A percentile compares a stretch with the other conserved stretches of the same genome.
These are phyloP conservation scores for Epichloe aotearoae DNA, from an alignment of 2,329 filamentous ascomycete species.

Conservation along the genomic window DNA sequence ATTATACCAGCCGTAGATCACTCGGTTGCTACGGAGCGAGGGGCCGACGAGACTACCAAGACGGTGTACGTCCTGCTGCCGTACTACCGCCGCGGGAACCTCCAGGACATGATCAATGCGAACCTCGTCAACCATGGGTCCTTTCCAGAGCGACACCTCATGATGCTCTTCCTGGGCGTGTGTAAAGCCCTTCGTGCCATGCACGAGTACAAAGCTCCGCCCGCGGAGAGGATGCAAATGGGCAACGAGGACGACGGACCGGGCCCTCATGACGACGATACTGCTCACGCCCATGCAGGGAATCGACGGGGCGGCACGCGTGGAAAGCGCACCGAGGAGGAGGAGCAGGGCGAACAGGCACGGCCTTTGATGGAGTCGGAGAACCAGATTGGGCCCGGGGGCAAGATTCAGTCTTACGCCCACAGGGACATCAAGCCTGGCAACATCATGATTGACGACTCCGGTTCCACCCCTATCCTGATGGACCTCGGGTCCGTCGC, in stretches of 20 bases:
- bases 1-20: conserved; percentile 84
- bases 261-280: conserved; percentile 19
- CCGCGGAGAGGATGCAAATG: conserved; percentile 40
- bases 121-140: conserved; percentile 89
- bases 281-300: neutral
- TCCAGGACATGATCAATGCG: conserved; percentile 97
- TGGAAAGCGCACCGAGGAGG: conserved; percentile 41
- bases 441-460: conserved; percentile 97
- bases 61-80: conserved; percentile 94
- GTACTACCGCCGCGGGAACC: conserved; percentile 87
- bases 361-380: conserved; percentile 75
- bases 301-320: conserved; percentile 10
- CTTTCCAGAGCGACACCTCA: conserved; percentile 78
- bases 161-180: conserved; percentile 84
- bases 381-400: conserved; percentile 48
- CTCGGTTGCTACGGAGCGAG: conserved; percentile 62
- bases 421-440: conserved; percentile 95
- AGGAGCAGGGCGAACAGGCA: conserved; percentile 62
- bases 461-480: conserved; percentile 75
- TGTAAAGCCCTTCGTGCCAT: conserved; percentile 79
- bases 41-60: conserved; percentile 53
- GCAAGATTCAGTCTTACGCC: conserved; percentile 63
- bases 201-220: conserved; percentile 61
- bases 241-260: conserved; percentile 26
- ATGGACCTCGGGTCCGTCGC: conserved; percentile 95